A percentile compares a stretch with the other conserved stretches of the same genome.
Conservation (phyloP, 78 protist species). For the Chrysochromulina parva region DNA sequence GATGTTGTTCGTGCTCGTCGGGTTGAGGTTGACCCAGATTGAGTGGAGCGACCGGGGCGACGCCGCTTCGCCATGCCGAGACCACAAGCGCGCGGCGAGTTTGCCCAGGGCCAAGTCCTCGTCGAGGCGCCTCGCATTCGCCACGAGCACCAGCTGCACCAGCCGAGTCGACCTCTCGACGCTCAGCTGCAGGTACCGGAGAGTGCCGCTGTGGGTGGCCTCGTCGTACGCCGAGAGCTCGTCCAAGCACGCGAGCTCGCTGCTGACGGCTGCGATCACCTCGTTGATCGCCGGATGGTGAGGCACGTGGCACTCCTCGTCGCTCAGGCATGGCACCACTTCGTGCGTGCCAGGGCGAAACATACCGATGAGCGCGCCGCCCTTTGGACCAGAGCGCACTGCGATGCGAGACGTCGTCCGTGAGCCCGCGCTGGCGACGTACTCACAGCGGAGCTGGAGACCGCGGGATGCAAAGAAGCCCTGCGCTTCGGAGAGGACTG, state of each 20-base stretch:
- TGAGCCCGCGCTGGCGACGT: too few relatives aligned
- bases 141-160: slow-evolving; percentile 30
- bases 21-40: neutral
- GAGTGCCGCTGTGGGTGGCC: neutral
- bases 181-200: neutral
- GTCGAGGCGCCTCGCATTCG: neutral
- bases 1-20: neutral
- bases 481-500: too few relatives aligned
- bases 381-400: too few relatives aligned
- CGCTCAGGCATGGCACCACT: neutral
- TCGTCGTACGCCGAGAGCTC: neutral
- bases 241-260: too few relatives aligned
- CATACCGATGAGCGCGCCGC: neutral
- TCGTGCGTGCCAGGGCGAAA: neutral
- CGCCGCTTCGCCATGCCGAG: neutral
- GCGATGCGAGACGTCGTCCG: too few relatives aligned
- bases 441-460: too few relatives aligned
- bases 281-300: neutral
- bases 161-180: neutral
- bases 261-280: neutral
- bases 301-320: neutral
- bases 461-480: too few relatives aligned
- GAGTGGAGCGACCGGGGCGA: neutral
- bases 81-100: neutral
- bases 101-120: neutral